phyloP scores from a whole-genome alignment of 2,329 filamentous ascomycete genomes.

The Claviceps digitariae region DNA sequence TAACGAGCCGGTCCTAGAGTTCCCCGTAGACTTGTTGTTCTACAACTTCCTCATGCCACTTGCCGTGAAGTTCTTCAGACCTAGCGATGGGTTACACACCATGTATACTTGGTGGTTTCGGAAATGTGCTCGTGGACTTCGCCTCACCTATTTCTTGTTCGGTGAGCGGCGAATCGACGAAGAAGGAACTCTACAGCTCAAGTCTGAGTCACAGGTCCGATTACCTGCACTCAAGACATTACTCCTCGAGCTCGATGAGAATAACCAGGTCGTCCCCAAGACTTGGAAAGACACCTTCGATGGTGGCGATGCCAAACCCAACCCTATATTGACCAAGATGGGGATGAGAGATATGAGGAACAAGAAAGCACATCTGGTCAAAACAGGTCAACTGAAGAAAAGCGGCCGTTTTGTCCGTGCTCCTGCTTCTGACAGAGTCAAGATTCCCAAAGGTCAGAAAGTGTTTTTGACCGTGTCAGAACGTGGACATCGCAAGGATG shows the following conservation, averaged over 20 bases:
- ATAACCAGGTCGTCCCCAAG: constrained; percentile 32
- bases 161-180: constrained; percentile 70
- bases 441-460: constrained; percentile 69
- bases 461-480: constrained; percentile 69
- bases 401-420: constrained; percentile 79
- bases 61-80: constrained; percentile 70
- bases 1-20: constrained; percentile 83
- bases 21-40: constrained; percentile 84
- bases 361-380: constrained; percentile 33
- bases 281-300: constrained; percentile 45
- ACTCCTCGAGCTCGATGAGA: constrained; percentile 32
- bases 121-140: constrained; percentile 63
- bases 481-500: constrained; percentile 47
- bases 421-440: constrained; percentile 90
- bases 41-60: constrained; percentile 95
- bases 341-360: constrained; percentile 23
- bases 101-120: constrained; percentile 98
- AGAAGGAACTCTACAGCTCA: constrained; percentile 52
- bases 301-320: constrained; percentile 31
- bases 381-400: constrained; percentile 40
- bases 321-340: constrained; percentile 18
- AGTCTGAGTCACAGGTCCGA: constrained; percentile 17
- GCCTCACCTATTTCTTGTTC: constrained; percentile 87
- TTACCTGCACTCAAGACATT: constrained; percentile 25
- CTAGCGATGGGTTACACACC: constrained; percentile 66